Evolutionary conservation across 208 protist species (phyloP).

Genomic region (Novymonas esmeraldas): DNA sequence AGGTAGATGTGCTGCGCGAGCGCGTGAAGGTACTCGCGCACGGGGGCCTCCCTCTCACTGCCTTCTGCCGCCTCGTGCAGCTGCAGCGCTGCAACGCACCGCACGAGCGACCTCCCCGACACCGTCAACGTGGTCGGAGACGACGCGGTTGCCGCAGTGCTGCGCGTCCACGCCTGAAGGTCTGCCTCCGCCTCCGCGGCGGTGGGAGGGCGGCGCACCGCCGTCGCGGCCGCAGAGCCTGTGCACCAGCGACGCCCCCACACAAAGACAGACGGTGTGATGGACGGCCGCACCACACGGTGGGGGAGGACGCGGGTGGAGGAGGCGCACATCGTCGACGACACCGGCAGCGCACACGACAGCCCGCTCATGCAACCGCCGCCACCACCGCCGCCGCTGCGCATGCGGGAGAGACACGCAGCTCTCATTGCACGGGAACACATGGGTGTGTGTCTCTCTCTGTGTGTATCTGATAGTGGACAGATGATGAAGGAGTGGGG

Average conservation of each 20-base stretch:
- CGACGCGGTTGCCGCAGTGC: background rate
- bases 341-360: no score
- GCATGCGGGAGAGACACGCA: conserved; percentile 1
- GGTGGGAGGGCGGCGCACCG: background rate
- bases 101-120: conserved; percentile 26
- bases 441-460: background rate
- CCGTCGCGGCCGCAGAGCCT: background rate
- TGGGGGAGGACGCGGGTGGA: background rate
- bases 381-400: no score
- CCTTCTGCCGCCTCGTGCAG: conserved; percentile 5
- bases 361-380: no score
- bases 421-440: background rate
- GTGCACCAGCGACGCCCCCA: conserved; percentile 1
- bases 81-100: conserved; percentile 25
- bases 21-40: conserved; percentile 15
- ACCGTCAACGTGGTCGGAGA: background rate
- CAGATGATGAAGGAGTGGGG: no score
- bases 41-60: background rate
- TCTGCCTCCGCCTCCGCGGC: conserved; percentile 18
- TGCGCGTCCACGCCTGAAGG: conserved; percentile 16
- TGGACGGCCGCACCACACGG: background rate
- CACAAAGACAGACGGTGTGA: background rate
- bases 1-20: conserved; percentile 21
- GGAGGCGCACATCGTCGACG: background rate
- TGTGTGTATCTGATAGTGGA: no score